These are phyloP conservation scores for Bondarzewia mesenterica DNA, from an alignment of 1,284 basidiomycete genomes.

Conservation along the genomic window DNA sequence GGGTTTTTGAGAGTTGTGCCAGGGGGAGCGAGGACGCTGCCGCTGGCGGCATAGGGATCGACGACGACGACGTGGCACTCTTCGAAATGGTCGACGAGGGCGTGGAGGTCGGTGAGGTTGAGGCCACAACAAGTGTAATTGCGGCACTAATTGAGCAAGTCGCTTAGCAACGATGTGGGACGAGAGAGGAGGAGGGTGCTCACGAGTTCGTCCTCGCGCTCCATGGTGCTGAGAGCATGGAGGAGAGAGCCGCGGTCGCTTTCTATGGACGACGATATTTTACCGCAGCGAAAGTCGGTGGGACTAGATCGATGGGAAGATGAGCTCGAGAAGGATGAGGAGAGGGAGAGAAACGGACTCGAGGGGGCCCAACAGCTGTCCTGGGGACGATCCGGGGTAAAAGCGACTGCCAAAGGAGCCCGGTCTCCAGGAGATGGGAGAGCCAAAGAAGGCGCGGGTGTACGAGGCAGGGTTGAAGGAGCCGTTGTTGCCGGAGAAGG, in stretches of 20 bases:
- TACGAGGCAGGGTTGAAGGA: constrained; percentile 57
- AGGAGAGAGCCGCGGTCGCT: constrained; percentile 54
- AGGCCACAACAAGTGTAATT: constrained; percentile 82
- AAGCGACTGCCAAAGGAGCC: constrained; percentile 56
- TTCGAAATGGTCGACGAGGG: constrained; percentile 82
- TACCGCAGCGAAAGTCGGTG: constrained; percentile 44
- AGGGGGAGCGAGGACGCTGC: constrained; percentile 21
- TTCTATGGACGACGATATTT: constrained; percentile 51
- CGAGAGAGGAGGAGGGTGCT: constrained; percentile 19
- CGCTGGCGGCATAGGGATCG: constrained; percentile 40
- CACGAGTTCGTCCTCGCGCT: constrained; percentile 63
- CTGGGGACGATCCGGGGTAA: constrained; percentile 53
- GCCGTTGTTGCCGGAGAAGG: constrained; percentile 37
- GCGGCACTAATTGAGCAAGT: constrained; percentile 41
- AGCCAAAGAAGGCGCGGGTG: constrained; percentile 58
- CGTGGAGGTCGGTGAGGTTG: constrained; percentile 74
- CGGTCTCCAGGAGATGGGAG: constrained; percentile 59
- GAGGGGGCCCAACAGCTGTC: constrained; percentile 48
- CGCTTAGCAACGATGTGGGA: constrained; percentile 7
- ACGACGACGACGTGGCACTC: constrained; percentile 73
- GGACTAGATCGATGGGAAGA: constrained; percentile 25
- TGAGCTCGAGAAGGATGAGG: background rate
- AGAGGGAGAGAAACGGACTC: constrained; percentile 27
- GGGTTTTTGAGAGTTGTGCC: constrained; percentile 30
- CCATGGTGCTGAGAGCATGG: constrained; percentile 59